phyloP scores from a whole-genome alignment of 2,329 filamentous ascomycete species.

The Curvularia sp. region DNA sequence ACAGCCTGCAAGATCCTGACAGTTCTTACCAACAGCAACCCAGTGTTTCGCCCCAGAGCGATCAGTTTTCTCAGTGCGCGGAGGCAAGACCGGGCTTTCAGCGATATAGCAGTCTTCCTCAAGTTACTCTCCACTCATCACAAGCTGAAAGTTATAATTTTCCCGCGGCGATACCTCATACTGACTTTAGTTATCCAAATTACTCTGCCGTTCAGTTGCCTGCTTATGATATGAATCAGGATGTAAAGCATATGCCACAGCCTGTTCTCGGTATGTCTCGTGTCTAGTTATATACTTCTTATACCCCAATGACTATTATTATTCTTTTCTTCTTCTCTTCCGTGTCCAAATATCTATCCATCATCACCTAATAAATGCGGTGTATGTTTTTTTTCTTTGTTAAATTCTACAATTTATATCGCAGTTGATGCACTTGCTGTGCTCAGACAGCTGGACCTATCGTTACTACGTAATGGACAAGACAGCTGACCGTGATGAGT shows the following conservation, averaged over 20 bases:
- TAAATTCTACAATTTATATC: slow-evolving; percentile 6
- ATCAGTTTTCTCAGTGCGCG: slow-evolving; percentile 35
- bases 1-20: slow-evolving; percentile 33
- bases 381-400: slow-evolving; percentile 17
- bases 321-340: slow-evolving; percentile 32
- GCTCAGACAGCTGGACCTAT: background rate
- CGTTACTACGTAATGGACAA: slow-evolving; percentile 10
- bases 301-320: slow-evolving; percentile 46
- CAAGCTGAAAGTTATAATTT: slow-evolving; percentile 33
- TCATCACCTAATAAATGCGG: slow-evolving; percentile 10
- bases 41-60: slow-evolving; percentile 31
- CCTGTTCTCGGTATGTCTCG: slow-evolving; percentile 52
- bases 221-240: slow-evolving; percentile 43
- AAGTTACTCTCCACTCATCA: slow-evolving; percentile 27
- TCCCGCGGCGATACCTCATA: slow-evolving; percentile 34
- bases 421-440: background rate
- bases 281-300: slow-evolving; percentile 47
- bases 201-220: slow-evolving; percentile 47
- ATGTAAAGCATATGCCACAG: slow-evolving; percentile 51
- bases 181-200: slow-evolving; percentile 40
- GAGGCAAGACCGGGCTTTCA: slow-evolving; percentile 30
- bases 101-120: slow-evolving; percentile 37
- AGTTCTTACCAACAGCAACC: slow-evolving; percentile 33
- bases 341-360: slow-evolving; percentile 17
- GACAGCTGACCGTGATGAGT: slow-evolving; percentile 33